phyloP scores from a whole-genome alignment of 176 grass and related monocot genomes.

The Musa acuminata region DNA sequence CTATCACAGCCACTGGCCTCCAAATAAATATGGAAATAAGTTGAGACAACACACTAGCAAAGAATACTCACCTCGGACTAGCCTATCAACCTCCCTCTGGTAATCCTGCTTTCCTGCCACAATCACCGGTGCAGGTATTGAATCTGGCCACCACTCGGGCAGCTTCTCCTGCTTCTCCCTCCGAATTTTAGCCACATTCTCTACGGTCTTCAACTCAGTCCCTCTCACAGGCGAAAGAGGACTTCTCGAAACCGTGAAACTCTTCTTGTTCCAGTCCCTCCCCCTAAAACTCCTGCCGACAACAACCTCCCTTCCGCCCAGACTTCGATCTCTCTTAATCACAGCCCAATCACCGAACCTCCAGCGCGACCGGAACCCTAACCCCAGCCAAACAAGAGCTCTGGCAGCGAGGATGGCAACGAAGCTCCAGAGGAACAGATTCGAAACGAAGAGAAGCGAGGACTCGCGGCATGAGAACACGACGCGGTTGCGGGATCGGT shows the following conservation, averaged over 20 bases:
- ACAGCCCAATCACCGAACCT: constrained; percentile 14
- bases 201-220: not conserved
- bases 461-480: constrained; percentile 59
- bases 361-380: constrained; percentile 24
- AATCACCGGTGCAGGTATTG: constrained; percentile 10
- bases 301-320: constrained; percentile 62
- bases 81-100: constrained; percentile 32
- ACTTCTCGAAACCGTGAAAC: constrained; percentile 19
- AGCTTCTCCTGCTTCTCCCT: constrained; percentile 20
- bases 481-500: constrained; percentile 28
- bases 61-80: constrained; percentile 47
- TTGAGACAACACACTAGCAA: not conserved
- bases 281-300: constrained; percentile 23
- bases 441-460: constrained; percentile 36
- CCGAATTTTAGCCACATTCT: constrained; percentile 1
- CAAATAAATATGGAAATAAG: not conserved
- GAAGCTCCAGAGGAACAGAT: constrained; percentile 37
- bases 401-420: constrained; percentile 29
- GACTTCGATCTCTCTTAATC: constrained; percentile 47
- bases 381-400: constrained; percentile 22
- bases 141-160: constrained; percentile 48
- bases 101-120: constrained; percentile 20
- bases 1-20: not conserved
- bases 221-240: constrained; percentile 22
- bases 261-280: not conserved